Percentiles rank a stretch among this genome's conserved stretches.
phyloP scores from a whole-genome alignment of 192 early-diverging fungal genomes.

The Podochytrium sp. region DNA sequence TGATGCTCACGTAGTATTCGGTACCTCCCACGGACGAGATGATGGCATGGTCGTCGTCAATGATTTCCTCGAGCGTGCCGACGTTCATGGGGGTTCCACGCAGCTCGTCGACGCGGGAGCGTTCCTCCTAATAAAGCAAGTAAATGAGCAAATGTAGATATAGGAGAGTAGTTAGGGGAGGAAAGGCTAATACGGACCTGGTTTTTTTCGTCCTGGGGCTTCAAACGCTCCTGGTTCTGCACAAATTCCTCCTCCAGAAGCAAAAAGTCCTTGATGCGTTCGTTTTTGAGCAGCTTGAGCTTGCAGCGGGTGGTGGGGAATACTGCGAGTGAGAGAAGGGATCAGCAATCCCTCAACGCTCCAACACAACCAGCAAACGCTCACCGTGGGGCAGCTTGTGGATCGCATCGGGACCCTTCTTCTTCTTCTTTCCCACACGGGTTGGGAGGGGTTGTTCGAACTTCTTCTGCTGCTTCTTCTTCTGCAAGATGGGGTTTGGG shows the following conservation, averaged over 20 bases:
- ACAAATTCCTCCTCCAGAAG: conserved; percentile 99
- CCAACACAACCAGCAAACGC: too few species aligned
- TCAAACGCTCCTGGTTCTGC: conserved; percentile 96
- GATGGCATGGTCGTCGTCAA: conserved; percentile 99
- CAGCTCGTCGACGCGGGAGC: conserved; percentile 91
- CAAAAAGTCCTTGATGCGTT: conserved; percentile 98
- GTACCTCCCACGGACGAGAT: conserved; percentile 91
- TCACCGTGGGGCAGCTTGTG: conserved; percentile 90
- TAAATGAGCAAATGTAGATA: conserved; percentile 8
- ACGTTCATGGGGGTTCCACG: conserved; percentile 97
- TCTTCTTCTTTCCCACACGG: conserved; percentile 99
- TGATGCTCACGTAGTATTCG: conserved; percentile 96
- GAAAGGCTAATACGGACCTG: too few species aligned
- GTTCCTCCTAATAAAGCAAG: conserved; percentile 77
- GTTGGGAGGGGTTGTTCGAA: conserved; percentile 99
- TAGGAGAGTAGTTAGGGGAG: too few species aligned
- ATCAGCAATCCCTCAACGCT: too few species aligned
- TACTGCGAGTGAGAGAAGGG: conserved; percentile 59
- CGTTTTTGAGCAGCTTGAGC: conserved; percentile 95
- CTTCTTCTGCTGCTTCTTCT: conserved; percentile 88
- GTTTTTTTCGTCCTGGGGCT: conserved; percentile 93
- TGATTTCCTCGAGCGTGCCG: conserved; percentile 96
- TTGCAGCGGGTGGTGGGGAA: conserved; percentile 96
- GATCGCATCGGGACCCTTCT: conserved; percentile 86
- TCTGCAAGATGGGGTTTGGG: too few species aligned